Conservation (phyloP, 2,329 filamentous ascomycete species). For the Cryphonectria nitschkei region DNA sequence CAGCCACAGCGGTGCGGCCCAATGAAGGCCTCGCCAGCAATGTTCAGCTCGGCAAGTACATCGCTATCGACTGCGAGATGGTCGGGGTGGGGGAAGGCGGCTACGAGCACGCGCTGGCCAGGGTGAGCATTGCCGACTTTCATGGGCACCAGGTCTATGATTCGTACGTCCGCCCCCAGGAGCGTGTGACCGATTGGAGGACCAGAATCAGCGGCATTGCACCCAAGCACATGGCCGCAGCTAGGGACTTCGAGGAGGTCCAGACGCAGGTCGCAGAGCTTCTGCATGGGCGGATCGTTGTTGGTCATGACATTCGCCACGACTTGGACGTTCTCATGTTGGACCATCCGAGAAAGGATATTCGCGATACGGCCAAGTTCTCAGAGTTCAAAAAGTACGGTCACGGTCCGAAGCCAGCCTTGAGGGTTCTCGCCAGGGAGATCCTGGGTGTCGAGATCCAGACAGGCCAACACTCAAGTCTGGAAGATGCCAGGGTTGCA, state of each 20-base stretch:
- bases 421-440: slow-evolving; percentile 62
- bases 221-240: slow-evolving; percentile 70
- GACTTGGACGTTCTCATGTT: slow-evolving; percentile 76
- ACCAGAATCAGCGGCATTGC: slow-evolving; percentile 84
- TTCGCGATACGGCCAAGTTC: slow-evolving; percentile 83
- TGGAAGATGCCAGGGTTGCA: slow-evolving; percentile 82
- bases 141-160: slow-evolving; percentile 93
- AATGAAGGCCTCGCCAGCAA: slow-evolving; percentile 67
- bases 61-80: slow-evolving; percentile 98
- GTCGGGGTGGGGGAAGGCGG: slow-evolving; percentile 79
- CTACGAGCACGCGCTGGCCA: slow-evolving; percentile 76
- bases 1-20: slow-evolving; percentile 53
- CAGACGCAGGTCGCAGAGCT: slow-evolving; percentile 72
- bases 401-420: slow-evolving; percentile 68
- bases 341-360: slow-evolving; percentile 76
- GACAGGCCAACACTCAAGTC: slow-evolving; percentile 65
- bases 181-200: slow-evolving; percentile 86
- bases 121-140: slow-evolving; percentile 91
- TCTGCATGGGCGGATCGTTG: slow-evolving; percentile 70
- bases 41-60: slow-evolving; percentile 81
- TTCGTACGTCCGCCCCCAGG: slow-evolving; percentile 80
- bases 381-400: slow-evolving; percentile 72
- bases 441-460: slow-evolving; percentile 67
- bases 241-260: slow-evolving; percentile 75
- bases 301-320: slow-evolving; percentile 84